Evolutionary conservation across 139 green algal genomes (phyloP).

Genomic region (Nannochloris sp.): DNA sequence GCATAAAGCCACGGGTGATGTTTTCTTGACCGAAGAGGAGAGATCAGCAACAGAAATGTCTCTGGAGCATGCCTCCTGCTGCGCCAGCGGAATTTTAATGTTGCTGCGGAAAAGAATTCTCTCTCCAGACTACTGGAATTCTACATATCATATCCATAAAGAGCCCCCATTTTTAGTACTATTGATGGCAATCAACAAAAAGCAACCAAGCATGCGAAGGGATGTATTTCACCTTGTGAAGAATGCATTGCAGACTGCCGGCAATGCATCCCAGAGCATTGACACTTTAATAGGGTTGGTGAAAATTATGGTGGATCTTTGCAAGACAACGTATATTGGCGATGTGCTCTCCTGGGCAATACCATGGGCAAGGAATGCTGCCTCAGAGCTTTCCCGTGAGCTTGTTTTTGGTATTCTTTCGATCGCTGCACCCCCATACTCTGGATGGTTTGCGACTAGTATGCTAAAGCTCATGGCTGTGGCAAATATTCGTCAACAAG

Average conservation of each 20-base stretch:
- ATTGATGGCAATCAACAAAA: conserved; percentile 21
- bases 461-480: neutral
- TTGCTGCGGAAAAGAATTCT: conserved; percentile 14
- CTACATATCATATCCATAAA: conserved; percentile 21
- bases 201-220: conserved; percentile 28
- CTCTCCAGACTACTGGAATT: conserved; percentile 27
- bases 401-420: conserved; percentile 34
- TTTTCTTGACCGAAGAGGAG: neutral
- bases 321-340: conserved; percentile 1
- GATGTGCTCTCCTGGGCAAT: conserved; percentile 21
- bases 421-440: conserved; percentile 35
- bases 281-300: conserved; percentile 14
- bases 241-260: neutral
- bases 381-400: conserved; percentile 29
- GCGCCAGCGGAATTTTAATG: conserved; percentile 24
- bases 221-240: conserved; percentile 10
- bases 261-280: neutral
- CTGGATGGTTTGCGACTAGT: conserved; percentile 20
- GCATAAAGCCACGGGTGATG: conserved; percentile 7
- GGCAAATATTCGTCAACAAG: conserved; percentile 9
- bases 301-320: conserved; percentile 11
- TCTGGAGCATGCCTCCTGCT: conserved; percentile 20
- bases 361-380: conserved; percentile 25
- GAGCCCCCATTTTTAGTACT: conserved; percentile 28
- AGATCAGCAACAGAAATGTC: conserved; percentile 7